Conservation (phyloP, 192 early-diverging fungal genomes). For the Entomortierella parvispora region DNA sequence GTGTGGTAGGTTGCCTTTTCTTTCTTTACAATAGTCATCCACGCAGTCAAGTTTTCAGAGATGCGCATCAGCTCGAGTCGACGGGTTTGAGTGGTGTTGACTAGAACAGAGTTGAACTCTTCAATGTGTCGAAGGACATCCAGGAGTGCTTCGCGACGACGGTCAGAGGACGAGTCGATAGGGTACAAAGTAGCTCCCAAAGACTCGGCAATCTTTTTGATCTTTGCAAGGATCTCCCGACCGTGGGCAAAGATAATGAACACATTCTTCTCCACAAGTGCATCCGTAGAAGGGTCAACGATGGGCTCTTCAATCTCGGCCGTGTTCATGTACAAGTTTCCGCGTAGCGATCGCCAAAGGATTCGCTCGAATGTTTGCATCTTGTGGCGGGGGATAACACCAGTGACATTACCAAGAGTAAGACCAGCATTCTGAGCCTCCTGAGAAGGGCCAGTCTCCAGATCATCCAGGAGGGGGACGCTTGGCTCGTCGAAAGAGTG, state of each 20-base stretch:
- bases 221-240: conserved; percentile 87
- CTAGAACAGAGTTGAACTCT: conserved; percentile 86
- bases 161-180: conserved; percentile 84
- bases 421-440: conserved; percentile 54
- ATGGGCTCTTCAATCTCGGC: conserved; percentile 97
- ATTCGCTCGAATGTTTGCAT: conserved; percentile 96
- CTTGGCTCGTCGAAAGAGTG: conserved; percentile 64
- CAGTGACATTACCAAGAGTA: conserved; percentile 90
- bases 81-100: conserved; percentile 87
- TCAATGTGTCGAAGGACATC: conserved; percentile 90
- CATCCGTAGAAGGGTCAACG: conserved; percentile 89
- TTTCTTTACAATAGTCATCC: conserved; percentile 93
- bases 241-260: conserved; percentile 99
- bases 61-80: conserved; percentile 86
- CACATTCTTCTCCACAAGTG: conserved; percentile 93
- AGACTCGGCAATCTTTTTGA: conserved; percentile 93
- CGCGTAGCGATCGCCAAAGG: conserved; percentile 97
- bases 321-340: conserved; percentile 97
- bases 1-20: conserved; percentile 98
- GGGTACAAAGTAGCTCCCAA: conserved; percentile 95
- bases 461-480: conserved; percentile 73
- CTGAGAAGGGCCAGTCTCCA: conserved; percentile 55
- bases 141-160: conserved; percentile 82
- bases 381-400: conserved; percentile 90
- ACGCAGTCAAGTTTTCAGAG: conserved; percentile 86